Base-by-base conservation (phyloP, 2,329 filamentous ascomycete species). In the Exophiala dermatitidis region DNA sequence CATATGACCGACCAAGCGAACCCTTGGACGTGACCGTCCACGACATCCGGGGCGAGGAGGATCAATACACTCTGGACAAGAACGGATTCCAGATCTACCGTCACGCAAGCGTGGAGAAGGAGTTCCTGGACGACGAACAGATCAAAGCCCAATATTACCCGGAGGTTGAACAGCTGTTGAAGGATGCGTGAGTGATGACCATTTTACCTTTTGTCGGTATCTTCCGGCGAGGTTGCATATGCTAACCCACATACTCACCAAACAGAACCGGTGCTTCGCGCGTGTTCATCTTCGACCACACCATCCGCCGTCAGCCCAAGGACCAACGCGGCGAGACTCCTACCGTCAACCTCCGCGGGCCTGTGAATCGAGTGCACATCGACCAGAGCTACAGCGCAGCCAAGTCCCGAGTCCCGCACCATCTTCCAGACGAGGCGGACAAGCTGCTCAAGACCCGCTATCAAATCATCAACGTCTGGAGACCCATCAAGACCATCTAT, bases 201-300 rank as follows among this genome's bases (percentile, higher is more conserved):
- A 34, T 6, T 6, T 10, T 1, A 34, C 33, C 33, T 34, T 10
- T 34, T 19, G 19, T 19, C n/a, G n/a, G n/a, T n/a, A n/a, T n/a
- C n/a, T n/a, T n/a, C n/a, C n/a, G n/a, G n/a, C n/a, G n/a, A n/a
- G n/a, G n/a, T n/a, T n/a, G n/a, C n/a, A n/a, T n/a, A 29, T 48
- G 50, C n/a, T 38, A 54, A n/a, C 31, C 56, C 3, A 48, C 49
- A 5, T 48, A 57, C 40, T 50, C 50, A 32, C n/a, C 9, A 28
- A 9, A 43, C 56, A 81, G 79, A 31, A 83, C 80, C 10, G 80
- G 80, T 2, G 79, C 74, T 10, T 68, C 75, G 1, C 74, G 75
- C 26, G 67, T 82, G 59, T 75, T 79, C 70, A 80, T 83, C 64
- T 84, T 84, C 63, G 78, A 82, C 68, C 80, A 83, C 67, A 82